These are phyloP conservation scores for Porcisia hertigi DNA, from an alignment of 208 protist species.

Conservation along the genomic window DNA sequence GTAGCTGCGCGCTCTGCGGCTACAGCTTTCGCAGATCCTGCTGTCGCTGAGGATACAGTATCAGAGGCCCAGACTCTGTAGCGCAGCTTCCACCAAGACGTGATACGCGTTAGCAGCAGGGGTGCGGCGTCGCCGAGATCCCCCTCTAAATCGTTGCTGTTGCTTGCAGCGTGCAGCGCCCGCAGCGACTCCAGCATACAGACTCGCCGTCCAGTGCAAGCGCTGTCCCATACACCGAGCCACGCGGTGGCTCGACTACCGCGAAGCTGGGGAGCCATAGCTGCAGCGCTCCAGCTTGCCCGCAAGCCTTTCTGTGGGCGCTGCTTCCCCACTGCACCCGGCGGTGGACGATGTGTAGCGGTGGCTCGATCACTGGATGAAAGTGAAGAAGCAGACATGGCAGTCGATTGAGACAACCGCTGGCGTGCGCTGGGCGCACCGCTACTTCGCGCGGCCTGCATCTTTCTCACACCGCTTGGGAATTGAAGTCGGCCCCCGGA, in stretches of 20 bases:
- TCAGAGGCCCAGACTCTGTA: slow-evolving; percentile 41
- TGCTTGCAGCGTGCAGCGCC: slow-evolving; percentile 65
- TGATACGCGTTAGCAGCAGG: slow-evolving; percentile 82
- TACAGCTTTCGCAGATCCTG: neutral
- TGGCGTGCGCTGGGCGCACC: neutral
- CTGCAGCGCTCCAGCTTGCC: slow-evolving; percentile 15
- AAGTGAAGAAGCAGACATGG: neutral
- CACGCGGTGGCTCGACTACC: slow-evolving; percentile 66
- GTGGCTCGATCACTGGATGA: neutral
- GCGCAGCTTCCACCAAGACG: slow-evolving; percentile 79
- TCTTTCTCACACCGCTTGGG: neutral
- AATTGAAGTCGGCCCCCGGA: neutral
- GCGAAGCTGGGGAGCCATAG: slow-evolving; percentile 26
- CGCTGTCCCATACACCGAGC: slow-evolving; percentile 75
- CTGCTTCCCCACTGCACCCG: neutral
- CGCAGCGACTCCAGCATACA: slow-evolving; percentile 73
- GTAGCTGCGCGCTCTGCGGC: neutral
- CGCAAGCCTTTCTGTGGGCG: slow-evolving; percentile 4
- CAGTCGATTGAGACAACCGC: neutral
- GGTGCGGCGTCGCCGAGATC: slow-evolving; percentile 79
- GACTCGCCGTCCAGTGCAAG: slow-evolving; percentile 35
- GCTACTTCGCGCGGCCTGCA: neutral
- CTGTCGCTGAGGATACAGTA: neutral
- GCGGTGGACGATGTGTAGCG: neutral
- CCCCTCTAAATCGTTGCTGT: slow-evolving; percentile 53